phyloP scores from a whole-genome alignment of 2,329 filamentous ascomycete species.

The Trichoderma guizhouense region DNA sequence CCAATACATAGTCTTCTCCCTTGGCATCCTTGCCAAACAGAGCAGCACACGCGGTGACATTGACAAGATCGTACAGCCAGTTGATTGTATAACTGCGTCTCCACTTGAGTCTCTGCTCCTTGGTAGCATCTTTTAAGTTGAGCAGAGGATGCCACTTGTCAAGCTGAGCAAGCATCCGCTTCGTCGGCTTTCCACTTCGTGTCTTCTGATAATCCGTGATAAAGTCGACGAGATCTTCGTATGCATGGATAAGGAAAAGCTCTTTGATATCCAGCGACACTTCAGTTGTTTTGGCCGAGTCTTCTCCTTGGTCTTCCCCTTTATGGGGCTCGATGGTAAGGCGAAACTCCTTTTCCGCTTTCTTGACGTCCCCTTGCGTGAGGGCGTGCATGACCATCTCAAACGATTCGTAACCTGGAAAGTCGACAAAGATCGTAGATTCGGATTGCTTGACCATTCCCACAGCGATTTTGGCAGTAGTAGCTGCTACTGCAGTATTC shows the following conservation, averaged over 20 bases:
- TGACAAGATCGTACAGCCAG: conserved; percentile 52
- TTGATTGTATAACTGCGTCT: conserved; percentile 48
- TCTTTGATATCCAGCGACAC: conserved; percentile 40
- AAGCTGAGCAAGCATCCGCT: conserved; percentile 38
- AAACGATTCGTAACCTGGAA: conserved; percentile 43
- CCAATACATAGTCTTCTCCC: conserved; percentile 33
- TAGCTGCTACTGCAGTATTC: conserved; percentile 45
- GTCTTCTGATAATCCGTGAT: conserved; percentile 43
- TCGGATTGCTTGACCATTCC: conserved; percentile 39
- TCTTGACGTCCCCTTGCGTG: conserved; percentile 35
- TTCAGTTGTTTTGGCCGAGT: not conserved
- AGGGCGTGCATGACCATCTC: conserved; percentile 41
- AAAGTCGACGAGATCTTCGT: conserved; percentile 43
- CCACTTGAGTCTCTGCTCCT: conserved; percentile 42
- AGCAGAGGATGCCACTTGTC: conserved; percentile 41
- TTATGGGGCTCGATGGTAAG: not conserved
- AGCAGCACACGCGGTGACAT: conserved; percentile 40
- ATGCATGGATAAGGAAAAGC: conserved; percentile 41
- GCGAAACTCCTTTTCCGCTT: conserved; percentile 22
- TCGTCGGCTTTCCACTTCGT: conserved; percentile 45
- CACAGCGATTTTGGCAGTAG: conserved; percentile 41
- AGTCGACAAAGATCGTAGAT: conserved; percentile 42
- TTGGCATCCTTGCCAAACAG: conserved; percentile 36
- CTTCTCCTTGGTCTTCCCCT: not conserved
- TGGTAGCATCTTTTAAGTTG: conserved; percentile 36